Conservation (phyloP, 2,329 filamentous ascomycete genomes). For the Phialophora verrucosa region DNA sequence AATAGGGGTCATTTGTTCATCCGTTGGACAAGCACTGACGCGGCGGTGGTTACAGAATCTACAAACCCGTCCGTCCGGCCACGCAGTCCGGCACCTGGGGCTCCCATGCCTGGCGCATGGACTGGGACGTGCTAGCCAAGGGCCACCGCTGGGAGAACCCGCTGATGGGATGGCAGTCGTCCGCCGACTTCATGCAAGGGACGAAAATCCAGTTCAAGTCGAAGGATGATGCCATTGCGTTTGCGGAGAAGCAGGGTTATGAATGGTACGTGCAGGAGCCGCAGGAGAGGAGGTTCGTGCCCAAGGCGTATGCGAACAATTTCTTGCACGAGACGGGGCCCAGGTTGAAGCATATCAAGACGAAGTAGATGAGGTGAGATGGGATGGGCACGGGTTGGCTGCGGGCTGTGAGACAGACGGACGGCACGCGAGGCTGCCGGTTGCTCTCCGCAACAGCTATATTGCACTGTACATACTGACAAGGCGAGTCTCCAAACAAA, state of each 20-base stretch:
- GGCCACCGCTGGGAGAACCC: slow-evolving; percentile 98
- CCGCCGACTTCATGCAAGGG: slow-evolving; percentile 92
- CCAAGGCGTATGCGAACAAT: slow-evolving; percentile 97
- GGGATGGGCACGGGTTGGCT: not conserved
- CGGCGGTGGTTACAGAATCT: slow-evolving; percentile 71
- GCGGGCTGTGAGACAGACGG: not conserved
- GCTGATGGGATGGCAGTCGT: slow-evolving; percentile 98
- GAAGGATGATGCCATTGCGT: slow-evolving; percentile 92
- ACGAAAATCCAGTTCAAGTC: slow-evolving; percentile 86
- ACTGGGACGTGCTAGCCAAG: slow-evolving; percentile 93
- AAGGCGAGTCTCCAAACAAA: not conserved
- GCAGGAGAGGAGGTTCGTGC: slow-evolving; percentile 80
- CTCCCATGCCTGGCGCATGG: slow-evolving; percentile 89
- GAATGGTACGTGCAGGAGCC: slow-evolving; percentile 99
- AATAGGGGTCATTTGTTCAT: no score
- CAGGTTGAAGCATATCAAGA: slow-evolving; percentile 77
- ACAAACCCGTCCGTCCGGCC: slow-evolving; percentile 87
- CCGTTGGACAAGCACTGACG: not conserved
- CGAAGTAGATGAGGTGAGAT: slow-evolving; percentile 64
- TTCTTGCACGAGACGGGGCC: slow-evolving; percentile 74
- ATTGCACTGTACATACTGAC: slow-evolving; percentile 9
- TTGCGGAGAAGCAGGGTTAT: slow-evolving; percentile 98
- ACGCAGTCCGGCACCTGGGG: slow-evolving; percentile 94
- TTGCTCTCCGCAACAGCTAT: not conserved
- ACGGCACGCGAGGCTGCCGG: not conserved